Evolutionary conservation across 1,139 yeast species (phyloP), one percentile per base, ranked within the genome.

Genomic region (Geotrichum cucujoidarum): DNA sequence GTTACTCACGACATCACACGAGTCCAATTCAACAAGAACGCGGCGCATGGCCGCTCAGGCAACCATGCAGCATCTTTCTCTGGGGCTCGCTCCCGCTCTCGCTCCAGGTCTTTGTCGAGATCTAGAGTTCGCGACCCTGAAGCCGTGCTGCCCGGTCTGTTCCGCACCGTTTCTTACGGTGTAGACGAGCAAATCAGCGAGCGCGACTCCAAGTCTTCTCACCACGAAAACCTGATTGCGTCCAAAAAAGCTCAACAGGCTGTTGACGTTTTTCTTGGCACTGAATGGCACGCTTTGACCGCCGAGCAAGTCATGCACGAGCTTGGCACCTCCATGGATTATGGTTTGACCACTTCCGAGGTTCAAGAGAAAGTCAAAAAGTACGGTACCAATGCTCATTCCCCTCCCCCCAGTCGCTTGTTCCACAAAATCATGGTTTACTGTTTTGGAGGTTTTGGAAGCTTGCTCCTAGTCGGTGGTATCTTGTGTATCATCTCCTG

Each of bases 361-460:
- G 64, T 59, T 16, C 48, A 46, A 27, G 51, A 48, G 27, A 48
- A 53, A 17, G 44, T 55, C 13, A 48, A 51, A 29, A 53, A 56
- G 47, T 55, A 56, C 47, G 66, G 66, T 10, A 44, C 52, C 22
- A 62, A 62, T 48, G 57, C 58, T 4, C 74, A 70, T 49, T 60
- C 71, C 13, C 69, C 69, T 48, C 74, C 75, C 4, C 66, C 67
- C 6, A 58, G 64, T 4, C 65, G 69, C 30, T 54, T 65, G 42
- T 48, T 63, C 30, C 65, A 56, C 52, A 70, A 65, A 55, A 46
- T 69, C 4, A 63, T 70, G 45, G 54, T 63, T 52, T 71, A 73
- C 57, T 64, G 71, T 46, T 74, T 74, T 60, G 76, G 77, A 47
- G 78, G 78, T 1, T 74, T 74, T 57, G 78, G 78, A 30, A 53